Percentiles rank a stretch among this genome's conserved stretches.
phyloP scores from a whole-genome alignment of 208 protist species.

The Leptomonas seymouri region DNA sequence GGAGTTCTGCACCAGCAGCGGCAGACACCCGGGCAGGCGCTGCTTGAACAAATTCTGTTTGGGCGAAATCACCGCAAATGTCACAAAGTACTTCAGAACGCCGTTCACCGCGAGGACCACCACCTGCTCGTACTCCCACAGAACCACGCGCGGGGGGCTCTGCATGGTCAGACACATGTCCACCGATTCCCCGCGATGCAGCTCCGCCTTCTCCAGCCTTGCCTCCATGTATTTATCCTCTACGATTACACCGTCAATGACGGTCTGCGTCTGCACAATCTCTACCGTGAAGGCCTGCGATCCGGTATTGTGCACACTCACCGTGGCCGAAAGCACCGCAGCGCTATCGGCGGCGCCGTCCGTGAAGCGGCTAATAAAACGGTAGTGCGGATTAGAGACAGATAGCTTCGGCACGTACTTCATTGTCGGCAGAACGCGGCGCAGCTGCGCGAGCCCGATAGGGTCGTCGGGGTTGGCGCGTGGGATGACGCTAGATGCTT shows the following conservation, averaged over 20 bases:
- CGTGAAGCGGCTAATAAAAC: conserved; percentile 50
- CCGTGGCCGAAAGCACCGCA: conserved; percentile 43
- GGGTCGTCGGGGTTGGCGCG: conserved; percentile 67
- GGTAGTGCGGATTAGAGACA: conserved; percentile 56
- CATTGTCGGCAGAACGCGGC: conserved; percentile 54
- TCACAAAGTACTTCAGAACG: conserved; percentile 72
- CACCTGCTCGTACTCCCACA: conserved; percentile 74
- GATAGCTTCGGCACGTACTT: conserved; percentile 61
- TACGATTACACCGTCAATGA: conserved; percentile 70
- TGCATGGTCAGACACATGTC: conserved; percentile 56
- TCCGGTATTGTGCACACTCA: conserved; percentile 69
- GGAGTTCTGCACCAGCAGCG: conserved; percentile 66
- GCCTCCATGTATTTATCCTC: conserved; percentile 57
- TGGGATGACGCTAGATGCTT: conserved; percentile 45
- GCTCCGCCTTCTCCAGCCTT: conserved; percentile 44
- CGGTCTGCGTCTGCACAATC: conserved; percentile 68
- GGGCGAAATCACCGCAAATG: conserved; percentile 67
- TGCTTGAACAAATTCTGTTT: conserved; percentile 62
- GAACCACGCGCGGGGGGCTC: conserved; percentile 41
- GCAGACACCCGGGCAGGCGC: conserved; percentile 67
- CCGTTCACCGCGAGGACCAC: conserved; percentile 71
- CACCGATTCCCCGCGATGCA: conserved; percentile 64
- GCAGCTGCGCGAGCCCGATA: conserved; percentile 58
- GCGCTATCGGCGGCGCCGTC: conserved; percentile 36
- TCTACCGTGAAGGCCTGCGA: conserved; percentile 44